Percentiles rank a stretch among this genome's conserved stretches.
These are phyloP conservation scores for Neurospora sublineolata DNA, from an alignment of 495 filamentous ascomycete genomes.

Conservation along the genomic window DNA sequence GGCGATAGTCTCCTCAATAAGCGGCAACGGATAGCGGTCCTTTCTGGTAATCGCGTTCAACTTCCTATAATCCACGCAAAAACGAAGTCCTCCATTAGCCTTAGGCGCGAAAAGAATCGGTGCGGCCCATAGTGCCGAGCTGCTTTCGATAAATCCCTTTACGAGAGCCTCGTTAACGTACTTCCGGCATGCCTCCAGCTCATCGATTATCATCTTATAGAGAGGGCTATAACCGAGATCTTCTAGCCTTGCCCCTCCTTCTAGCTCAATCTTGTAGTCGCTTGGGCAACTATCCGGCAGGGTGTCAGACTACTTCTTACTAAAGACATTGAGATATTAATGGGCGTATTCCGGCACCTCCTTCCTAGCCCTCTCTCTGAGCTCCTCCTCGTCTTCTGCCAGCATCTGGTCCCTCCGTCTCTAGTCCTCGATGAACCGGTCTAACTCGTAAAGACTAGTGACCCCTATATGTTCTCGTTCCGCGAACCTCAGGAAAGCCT, in stretches of 20 bases:
- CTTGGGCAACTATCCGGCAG: not conserved
- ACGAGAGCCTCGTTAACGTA: not conserved
- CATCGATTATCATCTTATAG: constrained; percentile 17
- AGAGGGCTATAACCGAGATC: constrained; percentile 6
- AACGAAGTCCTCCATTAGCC: constrained; percentile 15
- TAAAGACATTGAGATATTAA: not conserved
- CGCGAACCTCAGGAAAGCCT: not conserved
- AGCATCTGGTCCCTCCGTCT: not conserved
- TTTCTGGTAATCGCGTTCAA: constrained; percentile 33
- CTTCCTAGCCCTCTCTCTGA: not conserved
- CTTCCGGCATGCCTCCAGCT: constrained; percentile 12
- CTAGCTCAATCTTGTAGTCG: not conserved
- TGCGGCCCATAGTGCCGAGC: constrained; percentile 4
- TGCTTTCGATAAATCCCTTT: constrained; percentile 4
- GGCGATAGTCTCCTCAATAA: constrained; percentile 33
- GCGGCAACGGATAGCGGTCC: constrained; percentile 32
- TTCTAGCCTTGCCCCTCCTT: not conserved
- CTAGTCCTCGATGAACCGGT: not conserved
- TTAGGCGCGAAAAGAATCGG: constrained; percentile 11
- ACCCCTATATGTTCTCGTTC: not conserved
- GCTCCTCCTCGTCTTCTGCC: not conserved
- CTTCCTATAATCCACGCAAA: constrained; percentile 36
- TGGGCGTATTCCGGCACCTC: not conserved
- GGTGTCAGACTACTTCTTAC: not conserved
- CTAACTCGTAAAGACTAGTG: not conserved